Evolutionary conservation across 2,329 filamentous ascomycete species (phyloP), one percentile per base, ranked within the genome.

Genomic region (Sporothrix pallida): DNA sequence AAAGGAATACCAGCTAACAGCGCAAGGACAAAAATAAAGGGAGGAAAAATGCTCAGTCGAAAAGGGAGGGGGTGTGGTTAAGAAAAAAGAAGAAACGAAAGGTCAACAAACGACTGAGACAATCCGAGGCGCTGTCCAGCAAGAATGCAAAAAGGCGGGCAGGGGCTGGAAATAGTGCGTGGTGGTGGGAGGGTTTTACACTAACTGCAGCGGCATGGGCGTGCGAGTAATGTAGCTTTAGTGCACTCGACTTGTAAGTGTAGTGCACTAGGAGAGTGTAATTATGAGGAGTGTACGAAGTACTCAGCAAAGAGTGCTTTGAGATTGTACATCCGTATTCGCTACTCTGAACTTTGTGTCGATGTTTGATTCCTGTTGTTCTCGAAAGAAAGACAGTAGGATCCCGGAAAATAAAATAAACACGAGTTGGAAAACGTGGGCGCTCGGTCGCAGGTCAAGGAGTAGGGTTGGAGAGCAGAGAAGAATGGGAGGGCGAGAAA

Each of bases 151-250:
- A 58, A 56, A 26, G 68, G 52, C 50, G 56, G 70, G 54, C 46
- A 68, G 65, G 26, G 70, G 70, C 70, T 71, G 70, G 68, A 58
- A 70, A 58, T 70, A 70, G 52, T 26, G 50, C 54, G 68, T 7
- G 50, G 68, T 58, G 67, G 65, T 50, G 63, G 62, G 63, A 68
- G 20, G 62, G 63, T 23, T 70, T 44, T 56, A 44, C 48, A 23
- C 26, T 26, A 60, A 20, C 56, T 20, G 67, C 52, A 58, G 68
- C 44, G 37, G 68, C 68, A 58, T 44, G 52, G 68, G 37, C 52
- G 48, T 70, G 52, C 68, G n/a, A 70, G n/a, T 13, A 58, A 48
- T 46, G 68, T 6, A 58, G 31, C 31, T 37, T 37, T 37, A 12
- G 31, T 52, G 9, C 17, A 44, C 23, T 20, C 1, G 17, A n/a